Percentiles rank a stretch among this genome's conserved stretches.
These are phyloP conservation scores for Cyathus striatus DNA, from an alignment of 768 basidiomycete genomes.

Conservation along the genomic window DNA sequence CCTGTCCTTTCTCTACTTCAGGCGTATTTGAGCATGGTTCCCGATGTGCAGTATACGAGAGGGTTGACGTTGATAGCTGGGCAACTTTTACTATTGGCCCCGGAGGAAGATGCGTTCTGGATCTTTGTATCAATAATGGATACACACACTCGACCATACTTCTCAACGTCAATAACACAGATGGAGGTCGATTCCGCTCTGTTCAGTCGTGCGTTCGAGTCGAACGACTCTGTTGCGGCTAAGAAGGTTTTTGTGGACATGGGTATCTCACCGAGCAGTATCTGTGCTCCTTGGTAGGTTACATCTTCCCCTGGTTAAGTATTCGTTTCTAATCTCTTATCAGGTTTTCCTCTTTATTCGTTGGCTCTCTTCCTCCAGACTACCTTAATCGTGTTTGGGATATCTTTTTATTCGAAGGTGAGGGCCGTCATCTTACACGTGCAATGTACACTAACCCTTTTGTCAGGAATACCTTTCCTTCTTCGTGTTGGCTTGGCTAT, in stretches of 20 bases:
- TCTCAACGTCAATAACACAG: slow-evolving; percentile 53
- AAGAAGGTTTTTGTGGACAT: slow-evolving; percentile 66
- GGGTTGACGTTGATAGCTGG: slow-evolving; percentile 65
- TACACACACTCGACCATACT: slow-evolving; percentile 74
- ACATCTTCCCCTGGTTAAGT: slow-evolving; percentile 7
- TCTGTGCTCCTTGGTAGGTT: slow-evolving; percentile 69
- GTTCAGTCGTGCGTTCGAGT: slow-evolving; percentile 67
- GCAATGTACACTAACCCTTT: not conserved
- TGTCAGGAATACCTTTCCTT: slow-evolving; percentile 63
- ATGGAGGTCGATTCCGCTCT: slow-evolving; percentile 74
- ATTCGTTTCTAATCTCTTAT: not conserved
- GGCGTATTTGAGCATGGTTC: too few species aligned
- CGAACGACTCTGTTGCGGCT: slow-evolving; percentile 50
- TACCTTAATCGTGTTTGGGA: slow-evolving; percentile 79
- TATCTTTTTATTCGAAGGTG: slow-evolving; percentile 78
- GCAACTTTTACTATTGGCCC: slow-evolving; percentile 66
- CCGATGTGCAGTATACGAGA: too few species aligned
- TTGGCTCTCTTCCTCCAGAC: slow-evolving; percentile 57
- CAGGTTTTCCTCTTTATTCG: slow-evolving; percentile 75
- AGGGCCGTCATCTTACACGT: slow-evolving; percentile 3
- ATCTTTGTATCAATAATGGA: slow-evolving; percentile 88
- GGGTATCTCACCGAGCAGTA: slow-evolving; percentile 47
- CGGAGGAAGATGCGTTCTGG: slow-evolving; percentile 90
- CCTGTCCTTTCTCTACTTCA: too few species aligned
- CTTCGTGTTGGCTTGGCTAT: slow-evolving; percentile 71